Percentiles rank a stretch among this genome's conserved stretches.
Conservation (phyloP, 441 rosid species). For the Croton setiger region DNA sequence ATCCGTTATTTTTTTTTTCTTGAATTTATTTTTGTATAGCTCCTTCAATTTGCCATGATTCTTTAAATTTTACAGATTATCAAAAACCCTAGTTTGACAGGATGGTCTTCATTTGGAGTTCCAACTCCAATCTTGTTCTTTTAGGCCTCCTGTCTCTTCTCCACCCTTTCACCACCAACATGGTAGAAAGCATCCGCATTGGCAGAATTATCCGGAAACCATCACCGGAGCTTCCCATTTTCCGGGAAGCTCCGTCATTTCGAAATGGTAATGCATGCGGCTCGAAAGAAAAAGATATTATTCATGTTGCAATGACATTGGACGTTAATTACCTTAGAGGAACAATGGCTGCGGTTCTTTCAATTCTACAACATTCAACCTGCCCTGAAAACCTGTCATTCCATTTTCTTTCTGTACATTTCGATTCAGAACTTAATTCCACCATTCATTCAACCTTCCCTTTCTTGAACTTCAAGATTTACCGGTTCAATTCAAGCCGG, state of each 20-base stretch:
- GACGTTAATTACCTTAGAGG: conserved; percentile 77
- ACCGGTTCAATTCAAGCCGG: conserved; percentile 21
- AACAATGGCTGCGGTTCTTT: conserved; percentile 78
- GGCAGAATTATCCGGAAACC: conserved; percentile 35
- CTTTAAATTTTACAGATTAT: conserved; percentile 6
- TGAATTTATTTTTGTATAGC: not conserved
- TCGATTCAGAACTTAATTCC: conserved; percentile 40
- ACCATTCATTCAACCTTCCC: conserved; percentile 64
- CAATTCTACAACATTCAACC: conserved; percentile 58
- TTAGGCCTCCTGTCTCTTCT: conserved; percentile 70
- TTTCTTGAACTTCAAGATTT: conserved; percentile 46
- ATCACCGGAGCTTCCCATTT: conserved; percentile 35
- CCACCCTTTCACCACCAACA: conserved; percentile 27
- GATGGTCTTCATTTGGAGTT: conserved; percentile 66
- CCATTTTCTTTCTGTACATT: conserved; percentile 58
- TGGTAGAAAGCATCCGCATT: conserved; percentile 29
- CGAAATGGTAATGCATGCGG: conserved; percentile 52
- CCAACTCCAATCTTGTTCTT: conserved; percentile 23
- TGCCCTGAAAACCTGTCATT: conserved; percentile 74
- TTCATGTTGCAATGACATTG: conserved; percentile 73
- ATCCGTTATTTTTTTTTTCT: no score
- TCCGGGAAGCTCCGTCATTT: conserved; percentile 65
- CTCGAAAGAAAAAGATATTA: conserved; percentile 20
- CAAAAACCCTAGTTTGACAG: conserved; percentile 29
- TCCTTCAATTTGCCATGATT: not conserved